Conservation (phyloP, 2,329 filamentous ascomycete species). For the Colletotrichum somersetense region DNA sequence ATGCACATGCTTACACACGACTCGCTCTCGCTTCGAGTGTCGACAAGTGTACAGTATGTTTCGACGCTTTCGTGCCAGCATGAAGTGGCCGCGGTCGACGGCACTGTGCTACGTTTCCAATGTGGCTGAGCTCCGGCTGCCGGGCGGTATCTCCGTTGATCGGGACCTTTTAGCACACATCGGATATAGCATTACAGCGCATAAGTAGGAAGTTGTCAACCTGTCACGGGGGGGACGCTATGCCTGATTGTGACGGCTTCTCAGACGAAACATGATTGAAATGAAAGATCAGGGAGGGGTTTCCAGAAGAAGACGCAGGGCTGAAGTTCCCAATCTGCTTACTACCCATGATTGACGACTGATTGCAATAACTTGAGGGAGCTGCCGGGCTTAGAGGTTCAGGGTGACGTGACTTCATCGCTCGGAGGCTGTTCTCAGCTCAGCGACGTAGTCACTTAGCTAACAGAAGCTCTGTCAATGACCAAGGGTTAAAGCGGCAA, state of each 20-base stretch:
- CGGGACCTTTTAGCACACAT: constrained; percentile 23
- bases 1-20: not conserved
- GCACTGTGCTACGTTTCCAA: constrained; percentile 29
- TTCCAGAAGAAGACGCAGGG: constrained; percentile 16
- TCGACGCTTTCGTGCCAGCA: constrained; percentile 17
- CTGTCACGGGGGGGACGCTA: constrained; percentile 23
- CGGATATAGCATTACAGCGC: constrained; percentile 23
- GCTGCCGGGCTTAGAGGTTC: not conserved
- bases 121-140: constrained; percentile 40
- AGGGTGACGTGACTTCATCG: constrained; percentile 40
- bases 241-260: constrained; percentile 5
- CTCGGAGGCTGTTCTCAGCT: constrained; percentile 21
- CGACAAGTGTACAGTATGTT: not conserved
- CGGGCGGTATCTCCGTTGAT: constrained; percentile 39
- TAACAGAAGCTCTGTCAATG: constrained; percentile 49
- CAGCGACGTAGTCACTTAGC: constrained; percentile 29
- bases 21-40: constrained; percentile 26
- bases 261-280: not conserved
- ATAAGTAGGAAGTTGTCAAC: not conserved
- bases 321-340: constrained; percentile 10
- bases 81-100: constrained; percentile 22
- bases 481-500: constrained; percentile 70
- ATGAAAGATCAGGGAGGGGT: constrained; percentile 1
- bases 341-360: not conserved
- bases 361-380: constrained; percentile 19